phyloP scores from a whole-genome alignment of 1,139 yeast species.

The Kluyveromyces sp. region DNA sequence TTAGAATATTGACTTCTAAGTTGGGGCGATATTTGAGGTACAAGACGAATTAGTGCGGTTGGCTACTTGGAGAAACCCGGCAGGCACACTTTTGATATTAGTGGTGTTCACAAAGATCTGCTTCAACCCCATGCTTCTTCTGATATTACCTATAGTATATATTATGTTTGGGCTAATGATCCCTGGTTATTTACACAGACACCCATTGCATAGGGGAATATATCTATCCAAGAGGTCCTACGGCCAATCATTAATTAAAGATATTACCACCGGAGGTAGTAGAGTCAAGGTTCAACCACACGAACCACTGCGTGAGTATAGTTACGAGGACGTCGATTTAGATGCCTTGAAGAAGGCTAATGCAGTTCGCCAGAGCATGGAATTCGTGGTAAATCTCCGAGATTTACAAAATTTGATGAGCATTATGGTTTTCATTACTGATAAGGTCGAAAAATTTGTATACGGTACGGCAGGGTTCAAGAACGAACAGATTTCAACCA shows the following conservation, averaged over 20 bases:
- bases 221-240: conserved; percentile 39
- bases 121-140: conserved; percentile 61
- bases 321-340: conserved; percentile 15
- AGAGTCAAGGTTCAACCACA: conserved; percentile 29
- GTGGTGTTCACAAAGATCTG: conserved; percentile 52
- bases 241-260: conserved; percentile 51
- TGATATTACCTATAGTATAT: conserved; percentile 55
- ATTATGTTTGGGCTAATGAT: conserved; percentile 53
- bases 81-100: conserved; percentile 46
- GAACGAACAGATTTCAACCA: conserved; percentile 62
- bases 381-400: conserved; percentile 34
- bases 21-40: conserved; percentile 44
- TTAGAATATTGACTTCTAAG: conserved; percentile 44
- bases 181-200: conserved; percentile 65
- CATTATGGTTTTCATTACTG: conserved; percentile 44
- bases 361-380: conserved; percentile 30
- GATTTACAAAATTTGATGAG: conserved; percentile 49
- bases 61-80: conserved; percentile 56
- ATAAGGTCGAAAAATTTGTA: conserved; percentile 47
- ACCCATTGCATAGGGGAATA: conserved; percentile 48
- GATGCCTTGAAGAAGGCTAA: conserved; percentile 14
- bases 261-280: conserved; percentile 40
- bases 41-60: conserved; percentile 51
- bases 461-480: conserved; percentile 63
- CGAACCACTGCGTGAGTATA: conserved; percentile 16